phyloP scores from a whole-genome alignment of 495 filamentous ascomycete genomes.

The Podospora comata region DNA sequence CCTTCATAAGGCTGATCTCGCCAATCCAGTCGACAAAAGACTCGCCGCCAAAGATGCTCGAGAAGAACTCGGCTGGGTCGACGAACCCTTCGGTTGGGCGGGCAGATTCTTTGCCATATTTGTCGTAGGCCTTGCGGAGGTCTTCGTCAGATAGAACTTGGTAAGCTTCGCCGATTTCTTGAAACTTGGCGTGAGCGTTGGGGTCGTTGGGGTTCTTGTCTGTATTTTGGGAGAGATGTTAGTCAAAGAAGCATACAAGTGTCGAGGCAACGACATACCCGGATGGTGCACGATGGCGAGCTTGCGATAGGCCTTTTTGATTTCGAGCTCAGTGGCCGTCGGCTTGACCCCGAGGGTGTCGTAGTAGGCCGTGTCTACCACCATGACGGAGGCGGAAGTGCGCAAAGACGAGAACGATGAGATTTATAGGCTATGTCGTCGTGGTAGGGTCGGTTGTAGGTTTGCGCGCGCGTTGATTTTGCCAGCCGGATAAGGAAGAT shows the following conservation, averaged over 20 bases:
- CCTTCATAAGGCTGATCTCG: conserved; percentile 90
- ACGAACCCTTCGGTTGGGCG: conserved; percentile 87
- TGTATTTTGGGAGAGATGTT: conserved; percentile 30
- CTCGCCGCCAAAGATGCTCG: conserved; percentile 96
- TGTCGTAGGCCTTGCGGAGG: conserved; percentile 88
- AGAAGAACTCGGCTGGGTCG: conserved; percentile 97
- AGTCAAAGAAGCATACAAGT: conserved; percentile 5
- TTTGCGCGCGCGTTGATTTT: background rate
- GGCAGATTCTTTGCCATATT: conserved; percentile 90
- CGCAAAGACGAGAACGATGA: background rate
- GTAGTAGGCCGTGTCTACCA: conserved; percentile 84
- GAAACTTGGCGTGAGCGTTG: conserved; percentile 88
- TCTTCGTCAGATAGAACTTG: conserved; percentile 89
- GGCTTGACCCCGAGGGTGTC: conserved; percentile 85
- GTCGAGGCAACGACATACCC: conserved; percentile 35
- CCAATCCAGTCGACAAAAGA: conserved; percentile 91
- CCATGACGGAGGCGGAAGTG: conserved; percentile 52
- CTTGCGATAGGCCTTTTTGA: conserved; percentile 99
- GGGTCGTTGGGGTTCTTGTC: conserved; percentile 99
- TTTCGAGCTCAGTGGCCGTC: conserved; percentile 88
- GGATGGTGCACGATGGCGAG: conserved; percentile 76
- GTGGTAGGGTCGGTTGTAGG: background rate
- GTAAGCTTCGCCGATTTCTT: conserved; percentile 95
- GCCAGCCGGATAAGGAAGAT: background rate
- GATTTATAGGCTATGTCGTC: background rate